Evolutionary conservation across 2,329 filamentous ascomycete species (phyloP).

Genomic region (Cladophialophora psammophila): DNA sequence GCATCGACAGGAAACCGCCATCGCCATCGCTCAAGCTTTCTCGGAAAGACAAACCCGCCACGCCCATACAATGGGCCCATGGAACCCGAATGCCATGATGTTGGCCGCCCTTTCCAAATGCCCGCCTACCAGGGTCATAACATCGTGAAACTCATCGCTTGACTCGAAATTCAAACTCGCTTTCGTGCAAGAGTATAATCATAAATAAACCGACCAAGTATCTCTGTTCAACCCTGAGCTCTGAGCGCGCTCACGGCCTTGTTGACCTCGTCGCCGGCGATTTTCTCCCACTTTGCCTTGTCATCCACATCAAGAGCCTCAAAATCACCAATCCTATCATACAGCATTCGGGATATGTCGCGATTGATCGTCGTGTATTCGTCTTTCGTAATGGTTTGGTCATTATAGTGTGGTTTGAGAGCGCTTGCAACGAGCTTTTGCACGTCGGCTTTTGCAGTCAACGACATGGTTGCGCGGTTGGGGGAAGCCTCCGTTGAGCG

Average conservation of each 20-base stretch:
- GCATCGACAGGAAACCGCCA: slow-evolving; percentile 20
- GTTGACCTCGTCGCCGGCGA: slow-evolving; percentile 80
- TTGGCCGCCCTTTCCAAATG: slow-evolving; percentile 18
- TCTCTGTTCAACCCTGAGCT: slow-evolving; percentile 29
- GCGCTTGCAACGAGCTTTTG: slow-evolving; percentile 86
- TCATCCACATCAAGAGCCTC: slow-evolving; percentile 69
- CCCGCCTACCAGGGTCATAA: slow-evolving; percentile 23
- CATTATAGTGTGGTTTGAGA: slow-evolving; percentile 82
- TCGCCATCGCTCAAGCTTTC: slow-evolving; percentile 28
- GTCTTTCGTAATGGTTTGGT: slow-evolving; percentile 80
- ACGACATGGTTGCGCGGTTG: slow-evolving; percentile 70
- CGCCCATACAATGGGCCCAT: not conserved
- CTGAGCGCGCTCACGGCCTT: slow-evolving; percentile 59
- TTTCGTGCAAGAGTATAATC: slow-evolving; percentile 18
- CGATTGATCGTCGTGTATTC: slow-evolving; percentile 94
- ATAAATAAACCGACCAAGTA: not conserved
- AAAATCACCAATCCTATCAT: slow-evolving; percentile 68
- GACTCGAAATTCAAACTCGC: slow-evolving; percentile 7
- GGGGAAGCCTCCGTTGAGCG: slow-evolving; percentile 71
- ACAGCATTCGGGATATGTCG: slow-evolving; percentile 85
- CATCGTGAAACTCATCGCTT: slow-evolving; percentile 28
- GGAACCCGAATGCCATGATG: not conserved
- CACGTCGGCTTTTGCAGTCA: slow-evolving; percentile 85
- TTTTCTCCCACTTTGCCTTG: slow-evolving; percentile 74
- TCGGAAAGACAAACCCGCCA: slow-evolving; percentile 11